phyloP scores from a whole-genome alignment of 2,329 filamentous ascomycete genomes.

The Didymella segeticola region DNA sequence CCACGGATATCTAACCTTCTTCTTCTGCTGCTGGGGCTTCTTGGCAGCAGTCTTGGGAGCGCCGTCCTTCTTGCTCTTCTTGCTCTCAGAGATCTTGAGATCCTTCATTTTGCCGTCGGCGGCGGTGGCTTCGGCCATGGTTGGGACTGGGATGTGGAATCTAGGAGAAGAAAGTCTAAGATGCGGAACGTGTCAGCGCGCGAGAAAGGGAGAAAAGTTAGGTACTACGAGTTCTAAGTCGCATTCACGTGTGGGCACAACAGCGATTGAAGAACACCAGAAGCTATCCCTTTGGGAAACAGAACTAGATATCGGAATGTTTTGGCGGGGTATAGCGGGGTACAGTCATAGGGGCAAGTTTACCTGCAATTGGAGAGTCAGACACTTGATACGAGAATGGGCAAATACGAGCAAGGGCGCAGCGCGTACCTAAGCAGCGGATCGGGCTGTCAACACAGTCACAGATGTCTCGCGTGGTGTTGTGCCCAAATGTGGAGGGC shows the following conservation, averaged over 20 bases:
- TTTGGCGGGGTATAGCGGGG: conserved; percentile 45
- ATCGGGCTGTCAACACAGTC: conserved; percentile 23
- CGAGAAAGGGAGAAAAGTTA: neutral
- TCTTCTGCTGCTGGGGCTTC: conserved; percentile 59
- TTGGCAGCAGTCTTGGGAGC: conserved; percentile 40
- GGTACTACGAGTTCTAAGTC: neutral
- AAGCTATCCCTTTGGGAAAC: conserved; percentile 17
- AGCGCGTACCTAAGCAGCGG: conserved; percentile 15
- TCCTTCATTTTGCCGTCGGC: conserved; percentile 56
- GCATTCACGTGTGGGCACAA: conserved; percentile 10
- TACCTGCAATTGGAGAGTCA: conserved; percentile 36
- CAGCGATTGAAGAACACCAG: conserved; percentile 13
- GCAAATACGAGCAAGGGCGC: conserved; percentile 3
- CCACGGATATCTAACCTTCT: conserved; percentile 40
- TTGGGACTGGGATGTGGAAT: conserved; percentile 6
- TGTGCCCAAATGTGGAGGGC: conserved; percentile 35
- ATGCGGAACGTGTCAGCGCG: conserved; percentile 17
- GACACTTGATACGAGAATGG: conserved; percentile 11
- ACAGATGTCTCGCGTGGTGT: conserved; percentile 32
- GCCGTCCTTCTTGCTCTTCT: conserved; percentile 48
- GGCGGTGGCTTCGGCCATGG: conserved; percentile 45
- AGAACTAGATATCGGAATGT: conserved; percentile 22
- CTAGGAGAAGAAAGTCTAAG: neutral
- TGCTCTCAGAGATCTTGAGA: conserved; percentile 49
- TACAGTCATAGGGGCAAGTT: conserved; percentile 21